Base-by-base conservation (phyloP, 164 flowering plant genomes). In the Akebia trifoliata region DNA sequence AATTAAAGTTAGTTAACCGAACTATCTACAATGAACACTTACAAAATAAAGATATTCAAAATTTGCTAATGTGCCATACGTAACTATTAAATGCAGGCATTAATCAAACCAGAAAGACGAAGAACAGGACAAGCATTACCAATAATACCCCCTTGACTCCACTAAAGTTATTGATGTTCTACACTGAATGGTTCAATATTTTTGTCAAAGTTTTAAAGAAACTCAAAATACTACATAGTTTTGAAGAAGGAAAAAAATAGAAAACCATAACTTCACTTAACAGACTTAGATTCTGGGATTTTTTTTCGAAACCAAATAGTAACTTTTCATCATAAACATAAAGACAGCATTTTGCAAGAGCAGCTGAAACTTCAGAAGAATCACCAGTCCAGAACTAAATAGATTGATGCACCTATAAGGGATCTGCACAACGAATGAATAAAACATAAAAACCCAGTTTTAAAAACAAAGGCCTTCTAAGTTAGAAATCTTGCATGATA, bases 281-380 rank as follows among this genome's bases (percentile, higher is more conserved):
- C 32, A 54, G 43, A 57, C 69, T 68, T 54, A 60, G 57, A 62
- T 60, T 65, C 62, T 38, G 62, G 62, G n/a, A n/a, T n/a, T 58
- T 67, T 59, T 73, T 57, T 54, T 47, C 36, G 47, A 26, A 53
- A 65, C 51, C 63, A 64, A 74, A 69, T 15, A 53, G 60, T 53
- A 60, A 66, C 56, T 48, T 65, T 70, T 74, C 74, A 69, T 61
- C 64, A 29, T 25, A 74, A 64, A 60, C 30, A 63, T 44, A 69
- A 72, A 74, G 65, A 64, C 57, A 21, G 64, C 63, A 31, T 61
- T n/a, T 79, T 72, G 71, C 77, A 78, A 58, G 68, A 76, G 81
- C 74, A 65, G 76, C 69, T 70, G 76, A 76, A 72, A 74, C 79
- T 69, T 81, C 78, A 76, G 81, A 75, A 70, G 74, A 74, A 72